A percentile compares a stretch with the other conserved stretches of the same genome.
Evolutionary conservation across 1,284 basidiomycete genomes (phyloP).

Genomic region (Fomitopsis betulina): DNA sequence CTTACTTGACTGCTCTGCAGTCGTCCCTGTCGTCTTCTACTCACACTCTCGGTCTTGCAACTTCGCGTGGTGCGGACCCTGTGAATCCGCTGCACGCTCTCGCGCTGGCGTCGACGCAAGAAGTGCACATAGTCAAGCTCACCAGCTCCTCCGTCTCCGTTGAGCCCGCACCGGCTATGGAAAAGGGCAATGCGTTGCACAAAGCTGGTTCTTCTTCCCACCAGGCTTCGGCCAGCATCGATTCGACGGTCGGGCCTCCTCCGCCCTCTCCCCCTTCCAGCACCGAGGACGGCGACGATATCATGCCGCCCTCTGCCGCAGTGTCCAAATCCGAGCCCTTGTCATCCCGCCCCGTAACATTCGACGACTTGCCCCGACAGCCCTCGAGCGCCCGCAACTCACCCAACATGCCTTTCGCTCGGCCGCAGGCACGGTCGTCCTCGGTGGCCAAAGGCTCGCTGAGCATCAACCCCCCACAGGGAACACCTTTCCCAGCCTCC

Average conservation of each 20-base stretch:
- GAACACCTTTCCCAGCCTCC: constrained; percentile 19
- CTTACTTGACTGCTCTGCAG: constrained; percentile 20
- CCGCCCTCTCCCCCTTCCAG: constrained; percentile 67
- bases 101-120: constrained; percentile 29
- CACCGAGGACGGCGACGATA: constrained; percentile 35
- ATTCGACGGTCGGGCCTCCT: constrained; percentile 45
- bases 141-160: constrained; percentile 41
- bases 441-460: constrained; percentile 41
- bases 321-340: constrained; percentile 15
- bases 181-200: constrained; percentile 31
- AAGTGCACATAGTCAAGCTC: constrained; percentile 49
- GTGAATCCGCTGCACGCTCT: constrained; percentile 33
- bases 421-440: constrained; percentile 35
- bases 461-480: constrained; percentile 8
- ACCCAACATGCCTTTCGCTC: constrained; percentile 1
- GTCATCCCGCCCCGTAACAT: constrained; percentile 21
- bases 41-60: constrained; percentile 23
- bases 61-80: constrained; percentile 12
- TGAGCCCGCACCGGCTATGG: constrained; percentile 33
- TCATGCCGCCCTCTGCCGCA: constrained; percentile 11
- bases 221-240: constrained; percentile 12
- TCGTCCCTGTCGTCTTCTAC: constrained; percentile 31
- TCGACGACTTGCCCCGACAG: constrained; percentile 30
- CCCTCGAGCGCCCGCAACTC: constrained; percentile 20
- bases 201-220: constrained; percentile 29